phyloP scores from a whole-genome alignment of 495 filamentous ascomycete genomes.

The Penicillium flavigenum region DNA sequence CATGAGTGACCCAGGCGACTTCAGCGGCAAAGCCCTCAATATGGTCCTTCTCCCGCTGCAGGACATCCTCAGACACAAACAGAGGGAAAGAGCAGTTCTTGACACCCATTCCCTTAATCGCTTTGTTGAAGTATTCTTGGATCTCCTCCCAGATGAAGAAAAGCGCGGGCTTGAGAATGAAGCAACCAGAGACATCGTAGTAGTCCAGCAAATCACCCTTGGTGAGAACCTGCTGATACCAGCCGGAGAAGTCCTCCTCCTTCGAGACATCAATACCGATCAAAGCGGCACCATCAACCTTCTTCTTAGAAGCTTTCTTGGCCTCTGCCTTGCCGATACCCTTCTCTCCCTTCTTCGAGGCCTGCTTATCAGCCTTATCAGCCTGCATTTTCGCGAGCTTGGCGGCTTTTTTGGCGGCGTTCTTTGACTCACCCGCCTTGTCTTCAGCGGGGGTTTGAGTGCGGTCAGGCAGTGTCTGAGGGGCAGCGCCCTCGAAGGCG shows the following conservation, averaged over 20 bases:
- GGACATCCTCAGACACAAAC: conserved; percentile 85
- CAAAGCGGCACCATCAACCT: conserved; percentile 60
- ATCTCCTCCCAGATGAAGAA: conserved; percentile 94
- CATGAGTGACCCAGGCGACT: conserved; percentile 97
- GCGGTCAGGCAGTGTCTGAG: conserved; percentile 44
- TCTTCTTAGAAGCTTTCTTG: conserved; percentile 44
- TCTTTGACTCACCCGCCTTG: conserved; percentile 60
- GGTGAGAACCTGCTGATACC: conserved; percentile 94
- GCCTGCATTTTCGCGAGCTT: conserved; percentile 65
- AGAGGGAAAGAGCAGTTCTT: conserved; percentile 95
- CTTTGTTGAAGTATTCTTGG: conserved; percentile 80
- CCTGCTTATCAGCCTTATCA: conserved; percentile 62
- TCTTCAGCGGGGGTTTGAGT: conserved; percentile 45
- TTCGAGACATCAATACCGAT: conserved; percentile 87
- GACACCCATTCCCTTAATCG: conserved; percentile 86
- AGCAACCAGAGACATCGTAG: conserved; percentile 93
- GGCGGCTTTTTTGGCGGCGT: conserved; percentile 68
- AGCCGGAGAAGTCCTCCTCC: conserved; percentile 81
- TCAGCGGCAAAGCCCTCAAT: conserved; percentile 97
- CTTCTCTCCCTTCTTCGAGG: conserved; percentile 50
- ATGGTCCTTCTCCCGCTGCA: conserved; percentile 94
- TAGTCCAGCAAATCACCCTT: conserved; percentile 96
- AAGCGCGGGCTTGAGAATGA: conserved; percentile 81
- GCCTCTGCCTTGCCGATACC: conserved; percentile 8
- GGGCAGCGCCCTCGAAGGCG: conserved; percentile 26